Base-by-base conservation (phyloP, 2,329 filamentous ascomycete genomes). In the Helminthosporium solani region DNA sequence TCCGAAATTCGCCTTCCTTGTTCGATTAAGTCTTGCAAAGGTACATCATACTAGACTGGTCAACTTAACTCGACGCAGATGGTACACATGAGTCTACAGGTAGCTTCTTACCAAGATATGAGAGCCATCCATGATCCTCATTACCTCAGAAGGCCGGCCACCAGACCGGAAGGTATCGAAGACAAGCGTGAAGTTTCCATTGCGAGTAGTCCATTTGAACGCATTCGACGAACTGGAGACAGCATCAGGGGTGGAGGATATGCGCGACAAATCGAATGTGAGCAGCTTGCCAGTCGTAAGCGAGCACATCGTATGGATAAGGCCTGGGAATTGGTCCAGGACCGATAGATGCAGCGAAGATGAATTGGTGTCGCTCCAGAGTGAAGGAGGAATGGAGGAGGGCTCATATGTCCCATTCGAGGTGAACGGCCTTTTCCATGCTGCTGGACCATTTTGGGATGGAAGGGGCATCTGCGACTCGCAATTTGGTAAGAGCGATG, bases 101-200 rank as follows among this genome's bases (percentile, higher is more conserved):
- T 15, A 45, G 36, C 27, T 47, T 56, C 62, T 56, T 73, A 78
- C 75, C 62, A 76, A 56, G 43, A 72, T 55, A 41, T 72, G 66
- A 12, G 62, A 67, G 16, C 71, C 72, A 46, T 72, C 70, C 12
- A 68, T 53, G 21, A 78, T 57, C 56, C 69, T 70, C 56, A 75
- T 57, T 11, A 70, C 49, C 49, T 66, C 60, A 28, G 66, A 46
- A 33, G 57, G 49, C 15, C 47, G 50, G 27, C 51, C 53, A 21
- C 44, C 55, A 20, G 56, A 55, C 20, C 61, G 54, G 39, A 65
- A 66, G 18, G 55, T 61, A 43, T 70, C 68, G 25, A 70, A 49
- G 15, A 63, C 55, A 8, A 70, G 56, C 28, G 60, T 54, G 14
- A 74, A 57, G 19, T 67, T 53, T 14, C 28, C 28, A 12, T n/a